Conservation (phyloP, 805 yeast genomes). For the Sungouiella thailandica region DNA sequence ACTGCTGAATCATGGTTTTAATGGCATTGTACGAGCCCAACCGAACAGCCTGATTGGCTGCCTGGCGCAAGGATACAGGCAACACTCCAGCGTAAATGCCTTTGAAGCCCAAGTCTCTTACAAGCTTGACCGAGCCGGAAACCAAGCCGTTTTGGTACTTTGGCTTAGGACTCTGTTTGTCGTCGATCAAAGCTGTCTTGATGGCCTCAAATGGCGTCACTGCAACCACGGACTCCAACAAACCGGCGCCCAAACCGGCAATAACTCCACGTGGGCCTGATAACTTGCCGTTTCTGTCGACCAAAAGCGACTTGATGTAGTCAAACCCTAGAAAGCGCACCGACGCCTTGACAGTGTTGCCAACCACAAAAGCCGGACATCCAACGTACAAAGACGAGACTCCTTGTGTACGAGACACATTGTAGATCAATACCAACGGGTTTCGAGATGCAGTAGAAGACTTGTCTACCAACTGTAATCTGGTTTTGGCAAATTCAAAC, state of each 20-base stretch:
- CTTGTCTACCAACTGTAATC: slow-evolving; percentile 77
- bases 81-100: slow-evolving; percentile 87
- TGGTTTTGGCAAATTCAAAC: slow-evolving; percentile 93
- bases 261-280: slow-evolving; percentile 87
- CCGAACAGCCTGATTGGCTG: slow-evolving; percentile 92
- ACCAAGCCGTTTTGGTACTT: slow-evolving; percentile 64
- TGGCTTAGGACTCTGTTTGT: slow-evolving; percentile 71
- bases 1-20: slow-evolving; percentile 71
- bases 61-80: slow-evolving; percentile 94
- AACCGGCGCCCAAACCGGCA: slow-evolving; percentile 98
- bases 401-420: slow-evolving; percentile 75
- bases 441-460: slow-evolving; percentile 64
- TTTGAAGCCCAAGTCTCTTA: slow-evolving; percentile 71
- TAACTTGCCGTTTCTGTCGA: slow-evolving; percentile 81
- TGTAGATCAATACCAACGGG: slow-evolving; percentile 76
- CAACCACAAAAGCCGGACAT: slow-evolving; percentile 93
- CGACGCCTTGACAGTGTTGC: slow-evolving; percentile 95
- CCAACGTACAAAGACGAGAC: slow-evolving; percentile 80
- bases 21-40: slow-evolving; percentile 89
- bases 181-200: slow-evolving; percentile 93
- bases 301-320: slow-evolving; percentile 67
- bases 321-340: slow-evolving; percentile 93
- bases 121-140: slow-evolving; percentile 59
- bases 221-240: slow-evolving; percentile 84
- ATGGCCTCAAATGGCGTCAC: slow-evolving; percentile 97